Conservation (phyloP, 1,284 basidiomycete genomes). For the Rhodotorula sp. region DNA sequence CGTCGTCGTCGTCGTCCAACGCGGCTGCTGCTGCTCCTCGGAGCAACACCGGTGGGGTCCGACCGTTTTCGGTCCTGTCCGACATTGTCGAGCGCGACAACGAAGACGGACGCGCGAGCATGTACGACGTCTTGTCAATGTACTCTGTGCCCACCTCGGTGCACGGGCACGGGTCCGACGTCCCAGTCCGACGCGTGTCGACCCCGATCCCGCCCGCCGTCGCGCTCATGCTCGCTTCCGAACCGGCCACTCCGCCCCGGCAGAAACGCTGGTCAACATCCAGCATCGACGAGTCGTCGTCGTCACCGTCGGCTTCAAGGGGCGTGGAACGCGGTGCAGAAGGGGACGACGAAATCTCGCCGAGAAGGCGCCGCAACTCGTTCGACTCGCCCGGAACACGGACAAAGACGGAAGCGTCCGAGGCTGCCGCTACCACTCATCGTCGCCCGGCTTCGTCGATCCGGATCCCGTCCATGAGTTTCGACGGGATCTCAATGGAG, state of each 20-base stretch:
- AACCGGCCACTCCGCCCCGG: slow-evolving; percentile 35
- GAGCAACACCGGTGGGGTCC: neutral
- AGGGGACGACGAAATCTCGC: slow-evolving; percentile 38
- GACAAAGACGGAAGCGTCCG: neutral
- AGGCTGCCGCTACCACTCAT: neutral
- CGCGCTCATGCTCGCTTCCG: slow-evolving; percentile 29
- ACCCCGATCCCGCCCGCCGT: slow-evolving; percentile 26
- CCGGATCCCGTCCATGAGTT: slow-evolving; percentile 41
- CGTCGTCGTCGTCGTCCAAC: neutral
- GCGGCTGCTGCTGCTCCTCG: no score
- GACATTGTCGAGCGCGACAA: slow-evolving; percentile 28
- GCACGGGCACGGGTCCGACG: neutral
- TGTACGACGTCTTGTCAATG: slow-evolving; percentile 3
- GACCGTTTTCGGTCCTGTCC: slow-evolving; percentile 5
- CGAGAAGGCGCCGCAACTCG: slow-evolving; percentile 17
- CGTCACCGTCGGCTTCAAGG: neutral
- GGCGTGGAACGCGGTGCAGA: no score
- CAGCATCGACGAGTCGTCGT: slow-evolving; percentile 2
- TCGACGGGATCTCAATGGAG: slow-evolving; percentile 44
- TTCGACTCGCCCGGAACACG: neutral
- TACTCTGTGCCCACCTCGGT: neutral
- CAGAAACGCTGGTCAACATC: slow-evolving; percentile 30
- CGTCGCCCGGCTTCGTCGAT: neutral
- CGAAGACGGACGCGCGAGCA: slow-evolving; percentile 16
- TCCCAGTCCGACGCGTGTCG: slow-evolving; percentile 27